Evolutionary conservation across 805 yeast species (phyloP), one percentile per base, ranked within the genome.

Genomic region (Ogataea wickerhamii): DNA sequence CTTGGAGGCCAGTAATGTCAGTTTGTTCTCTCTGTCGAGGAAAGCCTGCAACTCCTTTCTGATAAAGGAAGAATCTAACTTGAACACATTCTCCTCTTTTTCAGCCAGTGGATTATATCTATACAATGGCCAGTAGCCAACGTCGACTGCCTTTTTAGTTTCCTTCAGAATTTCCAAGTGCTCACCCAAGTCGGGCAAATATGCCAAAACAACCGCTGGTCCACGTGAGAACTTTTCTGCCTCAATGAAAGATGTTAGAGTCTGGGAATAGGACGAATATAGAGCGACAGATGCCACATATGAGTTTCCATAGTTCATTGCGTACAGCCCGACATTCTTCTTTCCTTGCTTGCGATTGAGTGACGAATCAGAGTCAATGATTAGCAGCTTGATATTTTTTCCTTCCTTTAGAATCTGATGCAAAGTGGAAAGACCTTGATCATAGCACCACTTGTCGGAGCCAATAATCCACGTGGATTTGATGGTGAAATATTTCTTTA

Each of bases 41-140:
- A 91, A 91, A 21, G 75, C 79, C 55, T 80, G 75, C 46, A 91
- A 70, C 51, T 83, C 87, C 51, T 80, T 78, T 60, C 80, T 80
- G 55, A 91, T 77, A 38, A 79, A 79, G 12, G 89, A 78, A 4
- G 97, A 88, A 61, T 91, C 97, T 38, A 91, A 72, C 52, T 78
- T 78, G 73, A 91, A 91, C 35, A 61, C 59, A n/a, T 78, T 75
- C 24, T 68, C 71, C 3, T 64, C 58, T 20, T 50, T 41, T 32
- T 70, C 73, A 34, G 71, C 61, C 7, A 60, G 47, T 39, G 97
- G 96, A 51, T 87, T 74, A 66, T 74, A 91, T 58, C 96, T 74
- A 67, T 89, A 91, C 45, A 91, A 72, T 33, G 98, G 98, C 95
- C 97, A 88, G 67, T 83, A 82, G n/a, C 98, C 98, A 23, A 88